Evolutionary conservation across 768 basidiomycete genomes (phyloP), one percentile per base, ranked within the genome.

Genomic region (Lactarius psammicola): DNA sequence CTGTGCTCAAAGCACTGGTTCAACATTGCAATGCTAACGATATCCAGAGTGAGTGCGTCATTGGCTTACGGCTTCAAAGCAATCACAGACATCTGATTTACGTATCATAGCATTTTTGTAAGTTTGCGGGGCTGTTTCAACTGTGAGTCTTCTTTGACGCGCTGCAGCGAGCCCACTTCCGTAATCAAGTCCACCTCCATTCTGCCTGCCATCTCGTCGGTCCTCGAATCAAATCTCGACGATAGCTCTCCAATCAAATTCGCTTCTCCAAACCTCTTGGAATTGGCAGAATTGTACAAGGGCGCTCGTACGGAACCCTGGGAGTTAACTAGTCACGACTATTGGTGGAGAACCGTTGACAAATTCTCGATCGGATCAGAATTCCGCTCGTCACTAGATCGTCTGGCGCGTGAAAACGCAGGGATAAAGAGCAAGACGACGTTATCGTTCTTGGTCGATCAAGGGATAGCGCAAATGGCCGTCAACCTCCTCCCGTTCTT

Each of bases 111-210:
- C 85, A 17, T 88, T 95, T 74, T 94, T 92, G 90, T 91, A 73
- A 70, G 87, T 78, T n/a, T 23, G 15, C 38, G 36, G 36, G 2
- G 2, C 42, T 44, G 23, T 31, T 26, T 18, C 42, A 6, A 3
- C 15, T 6, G 38, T 9, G 23, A 11, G 9, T 34, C 23, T n/a
- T n/a, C 17, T 34, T 51, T 67, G 10, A 59, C 46, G 54, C 53
- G 31, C 60, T 66, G n/a, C 68, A 92, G 91, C 74, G 97, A 99
- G 76, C 96, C 97, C 1, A 98, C 97, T 1, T 97, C 95, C 0
- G 81, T 89, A n/a, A 77, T 82, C 54, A 98, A 98, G 77, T 87
- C 91, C 0, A 78, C 80, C 1, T 78, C 81, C 2, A 86, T 98
- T 65, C 73, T 97, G 6, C 82, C 86, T 0, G 86, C 91, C 0